Base-by-base conservation (phyloP, 176 grass and related monocot species). In the Aegilops speltoides region DNA sequence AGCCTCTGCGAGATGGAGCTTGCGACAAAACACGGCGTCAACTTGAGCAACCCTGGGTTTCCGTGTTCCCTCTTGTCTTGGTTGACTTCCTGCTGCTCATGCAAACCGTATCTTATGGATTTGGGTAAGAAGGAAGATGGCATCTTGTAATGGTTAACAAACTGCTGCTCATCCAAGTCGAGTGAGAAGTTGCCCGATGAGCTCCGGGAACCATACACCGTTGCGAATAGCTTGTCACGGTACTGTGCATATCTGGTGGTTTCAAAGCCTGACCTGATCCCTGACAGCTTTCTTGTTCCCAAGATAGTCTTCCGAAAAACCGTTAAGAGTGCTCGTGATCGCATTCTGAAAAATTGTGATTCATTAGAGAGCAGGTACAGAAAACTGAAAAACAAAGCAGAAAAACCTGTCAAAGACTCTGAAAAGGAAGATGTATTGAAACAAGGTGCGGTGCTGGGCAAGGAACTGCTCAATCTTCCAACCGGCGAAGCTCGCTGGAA, bases 221-320 rank as follows among this genome's bases (percentile, higher is more conserved):
- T 81, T 0, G 89, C 86, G 8, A 73, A 72, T 13, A 88, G 81
- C 81, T 54, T 91, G 29, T 91, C 89, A 2, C 28, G 76, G 20
- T 91, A 91, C 13, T 91, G 89, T 67, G 86, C 54, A 23, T 90
- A 87, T 78, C 60, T 91, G 16, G 52, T 91, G 2, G 67, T 91
- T 45, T 76, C 65, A 57, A 56, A 29, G 8, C 85, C 89, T 14
- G 80, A 91, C 22, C 29, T 91, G 24, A 32, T 91, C 8, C 89
- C 79, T 32, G 85, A 91, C 28, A 75, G 83, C 71, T 23, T 52
- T 9, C 45, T 63, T 16, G 38, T 80, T 12, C 61, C 73, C 10
- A 43, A 60, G 20, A 41, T 26, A 7, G 33, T 80, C 34, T 80
- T 88, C 76, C 2, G 28, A 20, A 3, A 54, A n/a, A 75, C 78